phyloP scores from a whole-genome alignment of 1,284 basidiomycete genomes.

The Cutaneotrichosporon arboriforme region DNA sequence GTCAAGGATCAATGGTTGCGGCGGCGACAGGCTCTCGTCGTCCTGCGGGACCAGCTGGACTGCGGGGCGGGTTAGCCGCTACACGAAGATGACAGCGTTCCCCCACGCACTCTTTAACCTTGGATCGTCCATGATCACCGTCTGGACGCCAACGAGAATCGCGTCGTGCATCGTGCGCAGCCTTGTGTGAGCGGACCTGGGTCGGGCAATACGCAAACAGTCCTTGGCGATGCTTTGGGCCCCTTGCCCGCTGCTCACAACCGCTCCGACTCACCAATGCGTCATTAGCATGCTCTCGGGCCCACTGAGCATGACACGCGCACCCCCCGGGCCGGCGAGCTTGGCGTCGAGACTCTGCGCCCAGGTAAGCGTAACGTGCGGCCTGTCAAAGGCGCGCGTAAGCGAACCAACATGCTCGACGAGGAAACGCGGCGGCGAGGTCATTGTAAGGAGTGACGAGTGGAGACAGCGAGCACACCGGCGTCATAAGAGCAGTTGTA shows the following conservation, averaged over 20 bases:
- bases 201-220: no score
- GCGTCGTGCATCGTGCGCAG: constrained; percentile 84
- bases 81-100: not conserved
- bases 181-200: constrained; percentile 54
- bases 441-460: not conserved
- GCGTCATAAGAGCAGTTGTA: no score
- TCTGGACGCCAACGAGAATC: constrained; percentile 86
- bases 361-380: constrained; percentile 74
- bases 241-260: not conserved
- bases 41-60: constrained; percentile 34
- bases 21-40: constrained; percentile 44
- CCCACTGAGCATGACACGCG: constrained; percentile 76
- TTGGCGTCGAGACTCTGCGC: constrained; percentile 92
- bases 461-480: not conserved
- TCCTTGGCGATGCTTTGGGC: not conserved
- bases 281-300: constrained; percentile 89
- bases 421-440: constrained; percentile 10
- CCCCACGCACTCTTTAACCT: constrained; percentile 72
- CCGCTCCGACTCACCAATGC: constrained; percentile 66
- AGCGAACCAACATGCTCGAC: constrained; percentile 9
- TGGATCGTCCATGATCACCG: constrained; percentile 85
- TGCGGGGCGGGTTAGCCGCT: constrained; percentile 2
- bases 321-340: constrained; percentile 70
- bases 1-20: constrained; percentile 82
- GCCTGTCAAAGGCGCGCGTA: constrained; percentile 15